Conservation (phyloP, 192 early-diverging fungal species). For the Umbelopsis sp. region DNA sequence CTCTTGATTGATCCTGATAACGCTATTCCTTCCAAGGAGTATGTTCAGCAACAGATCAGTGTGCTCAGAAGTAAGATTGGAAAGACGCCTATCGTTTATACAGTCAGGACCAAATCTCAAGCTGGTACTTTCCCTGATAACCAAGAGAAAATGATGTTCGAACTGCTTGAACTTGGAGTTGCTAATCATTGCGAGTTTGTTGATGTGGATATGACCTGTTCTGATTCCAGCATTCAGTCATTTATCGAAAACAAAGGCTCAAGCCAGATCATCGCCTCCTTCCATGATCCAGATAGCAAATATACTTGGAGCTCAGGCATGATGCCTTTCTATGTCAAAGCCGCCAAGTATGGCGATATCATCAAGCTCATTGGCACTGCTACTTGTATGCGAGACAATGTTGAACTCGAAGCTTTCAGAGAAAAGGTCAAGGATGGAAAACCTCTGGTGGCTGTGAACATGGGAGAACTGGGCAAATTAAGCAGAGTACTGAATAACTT, state of each 20-base stretch:
- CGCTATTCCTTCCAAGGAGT: conserved; percentile 49
- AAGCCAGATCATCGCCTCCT: conserved; percentile 79
- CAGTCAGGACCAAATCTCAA: conserved; percentile 85
- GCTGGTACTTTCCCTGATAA: conserved; percentile 80
- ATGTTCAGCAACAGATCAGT: conserved; percentile 74
- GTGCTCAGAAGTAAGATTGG: conserved; percentile 56
- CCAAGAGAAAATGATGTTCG: conserved; percentile 55
- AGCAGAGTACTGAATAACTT: conserved; percentile 85
- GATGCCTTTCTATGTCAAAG: conserved; percentile 30
- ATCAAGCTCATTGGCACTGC: conserved; percentile 91
- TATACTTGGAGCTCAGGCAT: conserved; percentile 53
- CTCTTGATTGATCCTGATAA: conserved; percentile 59
- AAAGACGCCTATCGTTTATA: conserved; percentile 83
- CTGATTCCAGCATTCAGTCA: conserved; percentile 36
- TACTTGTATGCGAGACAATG: conserved; percentile 76
- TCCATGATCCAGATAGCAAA: conserved; percentile 75
- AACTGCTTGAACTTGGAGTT: conserved; percentile 67
- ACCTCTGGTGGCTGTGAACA: conserved; percentile 91
- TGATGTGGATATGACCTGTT: conserved; percentile 74
- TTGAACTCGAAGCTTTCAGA: conserved; percentile 74
- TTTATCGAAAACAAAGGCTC: conserved; percentile 62
- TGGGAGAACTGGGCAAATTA: conserved; percentile 84
- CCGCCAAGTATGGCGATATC: conserved; percentile 70
- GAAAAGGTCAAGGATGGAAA: conserved; percentile 33
- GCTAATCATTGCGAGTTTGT: conserved; percentile 91